Percentiles rank a stretch among this genome's conserved stretches.
These are phyloP conservation scores for Calonectria henricotiae DNA, from an alignment of 2,329 filamentous ascomycete genomes.

Conservation along the genomic window DNA sequence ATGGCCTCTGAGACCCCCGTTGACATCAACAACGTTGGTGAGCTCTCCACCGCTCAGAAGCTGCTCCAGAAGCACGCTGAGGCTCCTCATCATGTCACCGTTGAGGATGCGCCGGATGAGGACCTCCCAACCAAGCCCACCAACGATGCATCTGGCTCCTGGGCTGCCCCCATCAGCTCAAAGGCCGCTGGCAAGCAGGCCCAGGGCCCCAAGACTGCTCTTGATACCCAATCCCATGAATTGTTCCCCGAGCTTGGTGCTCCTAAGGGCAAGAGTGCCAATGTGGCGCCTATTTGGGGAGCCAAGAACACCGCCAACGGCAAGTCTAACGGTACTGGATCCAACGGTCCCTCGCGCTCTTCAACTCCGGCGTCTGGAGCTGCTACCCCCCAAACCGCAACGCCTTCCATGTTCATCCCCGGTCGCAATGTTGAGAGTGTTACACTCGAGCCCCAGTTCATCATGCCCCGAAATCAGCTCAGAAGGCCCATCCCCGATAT, in stretches of 20 bases:
- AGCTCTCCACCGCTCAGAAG: slow-evolving; percentile 73
- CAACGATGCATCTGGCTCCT: slow-evolving; percentile 65
- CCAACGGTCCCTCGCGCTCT: slow-evolving; percentile 72
- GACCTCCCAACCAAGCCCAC: slow-evolving; percentile 75
- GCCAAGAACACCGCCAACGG: slow-evolving; percentile 74
- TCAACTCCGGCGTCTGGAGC: slow-evolving; percentile 77
- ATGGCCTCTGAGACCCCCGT: slow-evolving; percentile 64
- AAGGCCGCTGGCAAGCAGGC: slow-evolving; percentile 82
- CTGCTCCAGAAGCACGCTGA: slow-evolving; percentile 76
- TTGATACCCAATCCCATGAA: slow-evolving; percentile 92
- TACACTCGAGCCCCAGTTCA: slow-evolving; percentile 81
- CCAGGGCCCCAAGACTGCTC: slow-evolving; percentile 64
- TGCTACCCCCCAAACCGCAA: slow-evolving; percentile 59
- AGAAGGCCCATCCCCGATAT: slow-evolving; percentile 90
- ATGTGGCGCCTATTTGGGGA: slow-evolving; percentile 84
- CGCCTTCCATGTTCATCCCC: slow-evolving; percentile 79
- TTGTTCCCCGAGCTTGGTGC: slow-evolving; percentile 92
- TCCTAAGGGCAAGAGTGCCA: slow-evolving; percentile 77
- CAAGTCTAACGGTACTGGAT: slow-evolving; percentile 70
- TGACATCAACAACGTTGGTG: slow-evolving; percentile 54
- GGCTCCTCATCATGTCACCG: slow-evolving; percentile 73
- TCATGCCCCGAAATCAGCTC: slow-evolving; percentile 83
- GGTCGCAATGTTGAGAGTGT: slow-evolving; percentile 87
- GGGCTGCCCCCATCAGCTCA: slow-evolving; percentile 68
- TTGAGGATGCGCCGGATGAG: slow-evolving; percentile 88